A percentile compares a stretch with the other conserved stretches of the same genome.
phyloP scores from a whole-genome alignment of 2,329 filamentous ascomycete genomes.

The Colletotrichum shisoi region DNA sequence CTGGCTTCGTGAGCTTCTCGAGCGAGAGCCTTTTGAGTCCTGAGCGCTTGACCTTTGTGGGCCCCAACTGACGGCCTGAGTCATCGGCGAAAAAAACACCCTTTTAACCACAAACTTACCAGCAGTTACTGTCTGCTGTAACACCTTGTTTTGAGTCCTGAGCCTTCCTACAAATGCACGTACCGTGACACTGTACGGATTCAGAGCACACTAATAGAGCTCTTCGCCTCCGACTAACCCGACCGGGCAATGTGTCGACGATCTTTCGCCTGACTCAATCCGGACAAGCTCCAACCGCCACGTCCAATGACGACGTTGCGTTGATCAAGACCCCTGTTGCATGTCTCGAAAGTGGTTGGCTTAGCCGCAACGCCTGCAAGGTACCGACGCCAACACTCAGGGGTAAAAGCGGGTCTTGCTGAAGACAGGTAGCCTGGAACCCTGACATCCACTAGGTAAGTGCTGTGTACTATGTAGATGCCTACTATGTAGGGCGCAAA shows the following conservation, averaged over 20 bases:
- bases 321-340: slow-evolving; percentile 12
- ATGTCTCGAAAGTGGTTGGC: slow-evolving; percentile 18
- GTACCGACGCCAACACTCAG: slow-evolving; percentile 39
- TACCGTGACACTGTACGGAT: no score
- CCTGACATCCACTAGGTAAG: slow-evolving; percentile 2
- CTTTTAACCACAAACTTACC: no score
- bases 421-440: slow-evolving; percentile 34
- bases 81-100: no score
- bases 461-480: no score
- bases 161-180: neutral
- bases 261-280: slow-evolving; percentile 41
- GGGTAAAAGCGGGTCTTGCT: slow-evolving; percentile 42
- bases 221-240: slow-evolving; percentile 24
- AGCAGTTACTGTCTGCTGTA: no score
- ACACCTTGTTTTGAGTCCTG: slow-evolving; percentile 4
- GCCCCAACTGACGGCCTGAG: no score
- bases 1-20: neutral
- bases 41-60: no score
- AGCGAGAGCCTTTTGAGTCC: neutral
- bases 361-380: slow-evolving; percentile 34
- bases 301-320: slow-evolving; percentile 38
- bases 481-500: neutral
- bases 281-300: slow-evolving; percentile 17
- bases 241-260: slow-evolving; percentile 38
- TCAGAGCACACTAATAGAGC: slow-evolving; percentile 1